Evolutionary conservation across 306 rosid species (phyloP).

Genomic region (Dalbergia cochinchinensis): DNA sequence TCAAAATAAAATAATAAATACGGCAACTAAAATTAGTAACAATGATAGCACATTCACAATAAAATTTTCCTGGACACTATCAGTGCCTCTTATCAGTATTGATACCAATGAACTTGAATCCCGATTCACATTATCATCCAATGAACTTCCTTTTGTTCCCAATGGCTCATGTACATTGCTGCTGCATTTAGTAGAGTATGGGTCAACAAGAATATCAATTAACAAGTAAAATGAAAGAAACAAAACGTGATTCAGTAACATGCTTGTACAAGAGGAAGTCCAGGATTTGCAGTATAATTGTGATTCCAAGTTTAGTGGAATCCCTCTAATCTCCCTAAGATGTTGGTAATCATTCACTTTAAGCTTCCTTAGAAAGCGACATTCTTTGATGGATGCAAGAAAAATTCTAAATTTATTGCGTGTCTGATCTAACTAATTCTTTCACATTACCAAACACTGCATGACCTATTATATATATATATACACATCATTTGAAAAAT

Average conservation of each 20-base stretch:
- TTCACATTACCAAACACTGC: background rate
- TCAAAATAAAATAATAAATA: too few species aligned
- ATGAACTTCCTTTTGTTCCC: too few species aligned
- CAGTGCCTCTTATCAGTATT: too few species aligned
- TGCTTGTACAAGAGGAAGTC: constrained; percentile 1
- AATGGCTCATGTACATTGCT: too few species aligned
- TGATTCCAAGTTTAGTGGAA: background rate
- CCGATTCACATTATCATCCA: too few species aligned
- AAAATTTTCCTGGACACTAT: too few species aligned
- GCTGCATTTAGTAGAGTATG: too few species aligned
- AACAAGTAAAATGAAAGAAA: background rate
- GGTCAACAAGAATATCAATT: too few species aligned
- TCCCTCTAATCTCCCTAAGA: constrained; percentile 27
- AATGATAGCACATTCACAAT: too few species aligned
- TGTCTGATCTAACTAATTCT: background rate
- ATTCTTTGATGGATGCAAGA: constrained; percentile 8
- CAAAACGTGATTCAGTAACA: constrained; percentile 15
- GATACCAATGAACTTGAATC: too few species aligned
- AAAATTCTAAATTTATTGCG: background rate
- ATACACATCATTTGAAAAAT: constrained; percentile 23
- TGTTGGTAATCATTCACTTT: background rate
- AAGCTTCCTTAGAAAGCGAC: background rate
- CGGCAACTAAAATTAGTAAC: too few species aligned
- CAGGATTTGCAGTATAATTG: background rate
- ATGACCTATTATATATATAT: background rate